Evolutionary conservation across 176 grass and related monocot species (phyloP).

Genomic region (Juncus inflexus): DNA sequence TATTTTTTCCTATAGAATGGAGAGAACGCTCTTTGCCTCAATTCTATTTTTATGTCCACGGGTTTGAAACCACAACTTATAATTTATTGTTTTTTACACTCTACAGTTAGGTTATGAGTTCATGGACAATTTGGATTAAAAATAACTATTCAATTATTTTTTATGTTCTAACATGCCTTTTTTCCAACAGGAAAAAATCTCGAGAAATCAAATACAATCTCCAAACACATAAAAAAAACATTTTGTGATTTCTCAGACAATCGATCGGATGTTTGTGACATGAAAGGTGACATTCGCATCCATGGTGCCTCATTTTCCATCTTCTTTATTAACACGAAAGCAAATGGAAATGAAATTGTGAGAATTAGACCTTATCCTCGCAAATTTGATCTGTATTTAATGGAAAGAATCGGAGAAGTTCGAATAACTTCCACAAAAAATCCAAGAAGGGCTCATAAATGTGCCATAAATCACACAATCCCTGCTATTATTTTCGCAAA

Average conservation of each 20-base stretch:
- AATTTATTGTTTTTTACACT: too few species aligned
- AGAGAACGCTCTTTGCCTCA: too few species aligned
- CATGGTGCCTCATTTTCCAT: slow-evolving; percentile 20
- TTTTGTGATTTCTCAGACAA: slow-evolving; percentile 35
- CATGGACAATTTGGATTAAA: too few species aligned
- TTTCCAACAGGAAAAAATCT: slow-evolving; percentile 1
- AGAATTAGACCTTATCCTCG: slow-evolving; percentile 52
- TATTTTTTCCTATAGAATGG: too few species aligned
- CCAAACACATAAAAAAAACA: background rate
- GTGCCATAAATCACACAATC: slow-evolving; percentile 31
- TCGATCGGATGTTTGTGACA: slow-evolving; percentile 48
- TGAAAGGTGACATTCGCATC: slow-evolving; percentile 44
- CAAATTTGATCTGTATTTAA: slow-evolving; percentile 42
- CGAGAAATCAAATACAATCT: background rate
- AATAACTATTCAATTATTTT: too few species aligned
- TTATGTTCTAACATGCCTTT: too few species aligned
- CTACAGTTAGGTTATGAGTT: too few species aligned
- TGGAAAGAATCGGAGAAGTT: slow-evolving; percentile 28
- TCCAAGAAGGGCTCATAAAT: slow-evolving; percentile 14
- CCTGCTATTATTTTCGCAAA: slow-evolving; percentile 76
- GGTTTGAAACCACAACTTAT: too few species aligned
- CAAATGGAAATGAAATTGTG: slow-evolving; percentile 44
- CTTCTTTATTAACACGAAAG: slow-evolving; percentile 21
- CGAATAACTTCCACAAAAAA: slow-evolving; percentile 3
- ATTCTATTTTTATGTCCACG: too few species aligned